These are phyloP conservation scores for Phytophthora hibernalis DNA, from an alignment of 352 stramenopile genomes.

Conservation along the genomic window DNA sequence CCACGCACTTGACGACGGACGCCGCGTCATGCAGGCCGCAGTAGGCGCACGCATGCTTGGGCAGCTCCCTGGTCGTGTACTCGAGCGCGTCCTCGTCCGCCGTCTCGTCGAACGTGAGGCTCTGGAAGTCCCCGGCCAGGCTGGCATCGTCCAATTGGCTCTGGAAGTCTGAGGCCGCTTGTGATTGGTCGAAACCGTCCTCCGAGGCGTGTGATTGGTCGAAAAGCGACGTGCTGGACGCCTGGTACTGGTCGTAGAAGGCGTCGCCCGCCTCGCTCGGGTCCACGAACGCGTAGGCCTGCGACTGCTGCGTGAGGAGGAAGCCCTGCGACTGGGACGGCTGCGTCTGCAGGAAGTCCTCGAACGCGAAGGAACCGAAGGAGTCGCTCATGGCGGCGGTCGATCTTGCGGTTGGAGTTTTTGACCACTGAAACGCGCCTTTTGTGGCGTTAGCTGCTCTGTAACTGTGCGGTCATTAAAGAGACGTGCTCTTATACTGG, in stretches of 20 bases:
- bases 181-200: conserved; percentile 17
- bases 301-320: conserved; percentile 53
- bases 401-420: conserved; percentile 4
- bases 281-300: conserved; percentile 79
- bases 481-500: background rate
- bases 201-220: conserved; percentile 33
- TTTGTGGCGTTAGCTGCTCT: background rate
- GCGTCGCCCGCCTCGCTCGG: conserved; percentile 46
- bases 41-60: conserved; percentile 95
- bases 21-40: conserved; percentile 97
- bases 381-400: conserved; percentile 45
- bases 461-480: background rate
- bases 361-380: conserved; percentile 59
- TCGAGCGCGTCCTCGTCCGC: conserved; percentile 76
- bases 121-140: conserved; percentile 60
- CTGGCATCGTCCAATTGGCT: conserved; percentile 49
- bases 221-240: conserved; percentile 34
- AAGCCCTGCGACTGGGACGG: conserved; percentile 50
- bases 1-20: conserved; percentile 97
- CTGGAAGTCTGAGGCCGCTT: conserved; percentile 39
- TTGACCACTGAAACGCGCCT: conserved; percentile 10
- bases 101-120: conserved; percentile 75
- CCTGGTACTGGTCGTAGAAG: conserved; percentile 77
- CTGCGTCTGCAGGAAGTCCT: conserved; percentile 70
- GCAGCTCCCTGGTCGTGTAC: conserved; percentile 80